Evolutionary conservation across 2,329 filamentous ascomycete genomes (phyloP).

Genomic region (Colletotrichum sp.): DNA sequence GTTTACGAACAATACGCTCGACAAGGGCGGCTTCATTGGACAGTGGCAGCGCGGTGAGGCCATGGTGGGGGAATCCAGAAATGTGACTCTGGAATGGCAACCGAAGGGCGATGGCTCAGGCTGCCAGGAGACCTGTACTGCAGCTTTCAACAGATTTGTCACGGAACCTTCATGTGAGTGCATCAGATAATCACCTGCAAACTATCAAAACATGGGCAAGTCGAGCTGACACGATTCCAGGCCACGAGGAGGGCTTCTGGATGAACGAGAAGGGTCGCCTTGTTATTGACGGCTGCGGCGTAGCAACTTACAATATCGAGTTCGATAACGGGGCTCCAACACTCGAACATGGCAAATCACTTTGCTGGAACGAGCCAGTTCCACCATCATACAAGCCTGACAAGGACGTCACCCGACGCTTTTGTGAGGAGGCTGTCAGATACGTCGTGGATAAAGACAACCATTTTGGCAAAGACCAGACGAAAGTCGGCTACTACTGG

Average conservation of each 20-base stretch:
- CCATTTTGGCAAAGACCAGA: background rate
- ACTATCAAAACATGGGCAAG: background rate
- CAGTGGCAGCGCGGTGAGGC: background rate
- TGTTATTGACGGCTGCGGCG: background rate
- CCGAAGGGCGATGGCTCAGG: background rate
- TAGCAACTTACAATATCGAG: background rate
- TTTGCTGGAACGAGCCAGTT: background rate
- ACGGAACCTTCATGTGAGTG: background rate
- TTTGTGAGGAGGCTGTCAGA: background rate
- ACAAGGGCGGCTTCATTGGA: background rate
- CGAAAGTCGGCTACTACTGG: background rate
- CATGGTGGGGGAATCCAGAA: background rate
- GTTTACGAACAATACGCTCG: background rate
- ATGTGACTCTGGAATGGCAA: background rate
- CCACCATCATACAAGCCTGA: background rate
- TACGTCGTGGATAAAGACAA: background rate
- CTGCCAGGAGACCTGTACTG: background rate
- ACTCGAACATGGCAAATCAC: background rate
- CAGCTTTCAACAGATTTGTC: background rate
- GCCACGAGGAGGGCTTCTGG: slow-evolving; percentile 1
- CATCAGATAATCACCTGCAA: background rate
- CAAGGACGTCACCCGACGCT: background rate
- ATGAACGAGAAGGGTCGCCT: background rate
- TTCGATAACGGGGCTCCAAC: background rate
- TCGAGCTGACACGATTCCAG: background rate